Evolutionary conservation across 192 early-diverging fungal species (phyloP), one percentile per base, ranked within the genome.

Genomic region (Allomyces macrogynus): DNA sequence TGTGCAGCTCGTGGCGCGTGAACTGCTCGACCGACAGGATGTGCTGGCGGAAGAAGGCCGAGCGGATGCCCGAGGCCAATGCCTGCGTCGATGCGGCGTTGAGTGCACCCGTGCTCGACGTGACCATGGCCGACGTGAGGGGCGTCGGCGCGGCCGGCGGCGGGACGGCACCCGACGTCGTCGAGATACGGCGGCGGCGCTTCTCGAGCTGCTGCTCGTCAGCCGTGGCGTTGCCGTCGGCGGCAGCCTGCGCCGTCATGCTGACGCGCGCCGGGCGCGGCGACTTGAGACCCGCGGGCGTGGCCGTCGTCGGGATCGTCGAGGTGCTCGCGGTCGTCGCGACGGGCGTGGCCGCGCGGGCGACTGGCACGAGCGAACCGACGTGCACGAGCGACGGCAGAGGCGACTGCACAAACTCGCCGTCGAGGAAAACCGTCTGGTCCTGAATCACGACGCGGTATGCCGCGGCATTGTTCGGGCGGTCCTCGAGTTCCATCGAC

Each of bases 1-100:
- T 73, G 75, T 99, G 95, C 62, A 97, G 79, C 67, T 99, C 94
- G 62, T 91, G 82, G 64, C 95, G 84, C 64, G 81, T 79, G 74
- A 99, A 99, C 76, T 93, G 90, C 67, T 89, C 85, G 16, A 92
- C 90, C 63, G 82, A 83, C 40, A 95, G 75, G 42, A 99, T 91
- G 75, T 97, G 87, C 77, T 95, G 92, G 69, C 86, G 86, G 71
- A 82, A 93, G 81, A 95, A 99, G 40, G 92, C 87, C 32, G 89
- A 88, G 62, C 76, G 68, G 69, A 76, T 77, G 61, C 88, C 67
- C 49, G 49, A 14, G 16, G 20, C 16, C 49, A n/a, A 5, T 10
- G 49, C 49, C 16, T 16, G 61, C 49, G 25, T 60, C 16, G 65
- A 24, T n/a, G 23, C 20, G 3, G 60, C 60, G 4, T 20, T 40